phyloP scores from a whole-genome alignment of 495 filamentous ascomycete genomes.

The Penicillium psychrofluorescens region DNA sequence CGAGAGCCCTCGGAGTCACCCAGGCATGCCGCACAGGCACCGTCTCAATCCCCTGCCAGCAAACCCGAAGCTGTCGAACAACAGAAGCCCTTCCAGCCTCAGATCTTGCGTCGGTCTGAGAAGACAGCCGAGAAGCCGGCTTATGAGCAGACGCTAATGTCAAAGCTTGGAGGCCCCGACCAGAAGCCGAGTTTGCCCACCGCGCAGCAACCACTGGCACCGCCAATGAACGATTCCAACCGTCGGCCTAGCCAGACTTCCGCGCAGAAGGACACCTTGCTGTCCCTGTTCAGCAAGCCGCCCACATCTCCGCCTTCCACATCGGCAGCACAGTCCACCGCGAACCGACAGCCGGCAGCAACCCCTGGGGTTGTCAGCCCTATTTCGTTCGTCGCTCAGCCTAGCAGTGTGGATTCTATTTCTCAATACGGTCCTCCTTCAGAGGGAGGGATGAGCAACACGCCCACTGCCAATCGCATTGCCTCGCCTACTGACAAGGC shows the following conservation, averaged over 20 bases:
- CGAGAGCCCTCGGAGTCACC: slow-evolving; percentile 18
- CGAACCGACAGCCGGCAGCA: slow-evolving; percentile 9
- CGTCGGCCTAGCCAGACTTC: slow-evolving; percentile 40
- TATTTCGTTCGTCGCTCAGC: slow-evolving; percentile 32
- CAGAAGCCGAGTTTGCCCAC: slow-evolving; percentile 10
- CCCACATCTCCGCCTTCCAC: slow-evolving; percentile 17
- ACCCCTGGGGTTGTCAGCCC: slow-evolving; percentile 37
- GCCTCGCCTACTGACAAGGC: slow-evolving; percentile 65
- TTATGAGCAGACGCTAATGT: slow-evolving; percentile 13
- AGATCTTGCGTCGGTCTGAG: slow-evolving; percentile 51
- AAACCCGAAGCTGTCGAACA: slow-evolving; percentile 20
- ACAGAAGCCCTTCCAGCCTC: slow-evolving; percentile 48
- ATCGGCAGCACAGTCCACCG: slow-evolving; percentile 11
- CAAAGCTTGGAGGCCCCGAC: slow-evolving; percentile 1
- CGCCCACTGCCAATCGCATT: slow-evolving; percentile 33
- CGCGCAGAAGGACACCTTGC: slow-evolving; percentile 60
- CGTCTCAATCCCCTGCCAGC: slow-evolving; percentile 9
- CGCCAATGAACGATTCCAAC: slow-evolving; percentile 16
- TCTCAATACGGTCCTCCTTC: slow-evolving; percentile 32
- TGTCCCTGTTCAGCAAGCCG: slow-evolving; percentile 66
- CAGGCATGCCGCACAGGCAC: slow-evolving; percentile 8
- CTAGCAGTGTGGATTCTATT: slow-evolving; percentile 29
- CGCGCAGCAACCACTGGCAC: slow-evolving; percentile 1
- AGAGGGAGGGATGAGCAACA: slow-evolving; percentile 31
- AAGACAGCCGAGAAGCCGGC: slow-evolving; percentile 29